These are phyloP conservation scores for Coemansia furcata DNA, from an alignment of 192 early-diverging fungal species.

Conservation along the genomic window DNA sequence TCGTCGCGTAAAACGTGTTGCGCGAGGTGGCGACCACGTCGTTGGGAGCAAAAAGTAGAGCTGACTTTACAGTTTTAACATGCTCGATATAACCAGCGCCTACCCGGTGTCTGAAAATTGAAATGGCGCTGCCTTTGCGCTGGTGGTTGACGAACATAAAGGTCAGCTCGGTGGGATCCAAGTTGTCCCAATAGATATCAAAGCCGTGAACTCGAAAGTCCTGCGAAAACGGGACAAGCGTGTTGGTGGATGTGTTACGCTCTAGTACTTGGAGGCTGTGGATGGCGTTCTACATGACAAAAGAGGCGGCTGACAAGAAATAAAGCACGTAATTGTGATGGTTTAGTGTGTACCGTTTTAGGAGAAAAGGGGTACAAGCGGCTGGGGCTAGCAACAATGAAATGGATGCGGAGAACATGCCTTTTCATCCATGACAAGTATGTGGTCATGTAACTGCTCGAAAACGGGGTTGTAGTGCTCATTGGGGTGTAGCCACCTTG, in stretches of 20 bases:
- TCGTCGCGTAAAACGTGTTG: conserved; percentile 59
- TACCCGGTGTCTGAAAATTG: conserved; percentile 55
- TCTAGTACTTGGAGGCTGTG: conserved; percentile 41
- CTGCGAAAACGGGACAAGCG: conserved; percentile 34
- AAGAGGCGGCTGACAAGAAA: not conserved
- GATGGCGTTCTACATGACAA: conserved; percentile 43
- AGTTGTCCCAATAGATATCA: conserved; percentile 49
- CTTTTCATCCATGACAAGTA: conserved; percentile 54
- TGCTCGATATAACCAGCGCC: conserved; percentile 43
- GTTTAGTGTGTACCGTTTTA: not conserved
- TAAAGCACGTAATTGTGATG: not conserved
- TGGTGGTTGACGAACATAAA: conserved; percentile 63
- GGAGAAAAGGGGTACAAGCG: not conserved
- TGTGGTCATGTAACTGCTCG: conserved; percentile 36
- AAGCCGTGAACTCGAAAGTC: conserved; percentile 57
- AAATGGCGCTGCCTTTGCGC: conserved; percentile 53
- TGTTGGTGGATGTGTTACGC: conserved; percentile 18
- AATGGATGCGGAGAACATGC: conserved; percentile 25
- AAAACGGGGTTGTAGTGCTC: conserved; percentile 8
- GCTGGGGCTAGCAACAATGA: not conserved
- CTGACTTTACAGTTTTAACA: conserved; percentile 55
- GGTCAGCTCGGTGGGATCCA: conserved; percentile 47
- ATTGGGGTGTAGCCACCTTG: conserved; percentile 50
- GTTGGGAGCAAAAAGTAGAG: conserved; percentile 56
- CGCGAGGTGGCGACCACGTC: conserved; percentile 57